phyloP scores from a whole-genome alignment of 2,329 filamentous ascomycete genomes.

The Fusarium scirpi region DNA sequence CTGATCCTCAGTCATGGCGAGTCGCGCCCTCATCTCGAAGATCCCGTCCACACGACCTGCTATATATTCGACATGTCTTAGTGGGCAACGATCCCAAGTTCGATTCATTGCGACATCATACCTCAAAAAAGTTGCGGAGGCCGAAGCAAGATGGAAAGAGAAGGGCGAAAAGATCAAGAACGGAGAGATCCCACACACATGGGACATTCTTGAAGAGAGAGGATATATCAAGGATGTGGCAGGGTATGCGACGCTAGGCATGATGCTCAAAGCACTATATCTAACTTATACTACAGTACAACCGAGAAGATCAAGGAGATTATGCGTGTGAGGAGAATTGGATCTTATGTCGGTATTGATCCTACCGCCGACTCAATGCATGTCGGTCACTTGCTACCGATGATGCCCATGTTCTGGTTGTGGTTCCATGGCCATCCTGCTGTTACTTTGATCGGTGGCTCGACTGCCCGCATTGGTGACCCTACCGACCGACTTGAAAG shows the following conservation, averaged over 20 bases:
- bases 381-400: conserved; percentile 81
- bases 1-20: conserved; percentile 44
- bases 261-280: conserved; percentile 1
- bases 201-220: conserved; percentile 76
- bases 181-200: conserved; percentile 66
- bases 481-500: conserved; percentile 76
- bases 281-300: conserved; percentile 50
- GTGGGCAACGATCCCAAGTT: conserved; percentile 38
- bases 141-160: conserved; percentile 61
- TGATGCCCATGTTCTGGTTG: conserved; percentile 89
- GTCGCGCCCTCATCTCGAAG: conserved; percentile 40
- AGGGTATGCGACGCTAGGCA: conserved; percentile 64
- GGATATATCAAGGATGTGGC: conserved; percentile 80
- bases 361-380: conserved; percentile 84
- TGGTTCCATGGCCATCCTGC: conserved; percentile 79
- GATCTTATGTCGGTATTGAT: conserved; percentile 84
- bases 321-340: conserved; percentile 74
- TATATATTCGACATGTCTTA: conserved; percentile 43
- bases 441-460: conserved; percentile 76
- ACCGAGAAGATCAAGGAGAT: conserved; percentile 69
- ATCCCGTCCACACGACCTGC: conserved; percentile 44
- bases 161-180: conserved; percentile 61
- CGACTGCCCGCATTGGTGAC: conserved; percentile 83
- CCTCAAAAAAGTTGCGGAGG: conserved; percentile 57
- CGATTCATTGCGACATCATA: conserved; percentile 58